Percentiles rank a stretch among this genome's conserved stretches.
These are phyloP conservation scores for Aureobasidium vineae DNA, from an alignment of 2,329 filamentous ascomycete species.

Conservation along the genomic window DNA sequence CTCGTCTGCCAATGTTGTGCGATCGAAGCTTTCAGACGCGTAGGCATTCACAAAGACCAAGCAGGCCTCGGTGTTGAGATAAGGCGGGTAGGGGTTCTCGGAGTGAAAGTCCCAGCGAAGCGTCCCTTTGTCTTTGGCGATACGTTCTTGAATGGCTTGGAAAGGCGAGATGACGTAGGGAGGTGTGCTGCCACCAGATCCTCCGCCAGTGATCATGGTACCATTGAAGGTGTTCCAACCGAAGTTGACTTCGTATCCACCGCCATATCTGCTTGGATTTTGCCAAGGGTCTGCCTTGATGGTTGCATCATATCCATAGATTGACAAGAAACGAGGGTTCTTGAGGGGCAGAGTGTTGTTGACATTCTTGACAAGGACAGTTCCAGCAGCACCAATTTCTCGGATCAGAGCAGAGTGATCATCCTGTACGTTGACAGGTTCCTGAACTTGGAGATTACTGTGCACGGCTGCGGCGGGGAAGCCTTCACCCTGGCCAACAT, in stretches of 20 bases:
- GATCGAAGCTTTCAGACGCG: slow-evolving; percentile 31
- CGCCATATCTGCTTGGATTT: slow-evolving; percentile 39
- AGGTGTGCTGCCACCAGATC: slow-evolving; percentile 28
- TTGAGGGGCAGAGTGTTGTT: slow-evolving; percentile 55
- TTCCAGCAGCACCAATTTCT: slow-evolving; percentile 55
- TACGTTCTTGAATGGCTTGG: slow-evolving; percentile 33
- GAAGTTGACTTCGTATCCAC: slow-evolving; percentile 40
- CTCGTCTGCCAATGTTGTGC: slow-evolving; percentile 28
- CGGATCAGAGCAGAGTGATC: slow-evolving; percentile 53
- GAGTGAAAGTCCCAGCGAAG: slow-evolving; percentile 40
- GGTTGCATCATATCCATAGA: slow-evolving; percentile 44
- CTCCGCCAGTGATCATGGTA: slow-evolving; percentile 30
- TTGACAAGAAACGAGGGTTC: slow-evolving; percentile 42
- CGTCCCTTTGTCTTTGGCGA: slow-evolving; percentile 36
- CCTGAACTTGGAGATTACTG: slow-evolving; percentile 45
- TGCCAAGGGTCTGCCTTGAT: slow-evolving; percentile 38
- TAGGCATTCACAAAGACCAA: slow-evolving; percentile 31
- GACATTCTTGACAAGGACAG: slow-evolving; percentile 63
- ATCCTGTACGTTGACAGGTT: slow-evolving; percentile 36
- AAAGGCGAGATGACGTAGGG: slow-evolving; percentile 30
- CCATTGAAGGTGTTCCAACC: slow-evolving; percentile 34
- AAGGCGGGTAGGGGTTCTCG: slow-evolving; percentile 33
- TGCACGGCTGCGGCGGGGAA: slow-evolving; percentile 57
- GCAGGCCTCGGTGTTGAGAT: slow-evolving; percentile 27
- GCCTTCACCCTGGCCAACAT: slow-evolving; percentile 58